These are phyloP conservation scores for Buddleja alternifolia DNA, from an alignment of 257 asterid species.

Conservation along the genomic window DNA sequence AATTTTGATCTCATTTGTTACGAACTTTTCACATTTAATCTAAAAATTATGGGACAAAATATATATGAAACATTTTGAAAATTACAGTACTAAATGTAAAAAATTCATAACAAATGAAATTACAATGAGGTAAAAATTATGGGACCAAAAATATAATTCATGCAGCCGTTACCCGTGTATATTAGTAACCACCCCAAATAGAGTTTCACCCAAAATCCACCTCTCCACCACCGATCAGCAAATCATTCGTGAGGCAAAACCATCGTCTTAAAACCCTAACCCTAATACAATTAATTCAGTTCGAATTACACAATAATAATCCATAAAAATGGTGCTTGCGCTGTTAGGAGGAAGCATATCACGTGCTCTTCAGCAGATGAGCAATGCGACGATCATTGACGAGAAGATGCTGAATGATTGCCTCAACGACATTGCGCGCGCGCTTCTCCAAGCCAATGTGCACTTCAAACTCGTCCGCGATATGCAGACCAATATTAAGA, in stretches of 20 bases:
- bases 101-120: too few relatives aligned
- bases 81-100: too few relatives aligned
- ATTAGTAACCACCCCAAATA: not conserved
- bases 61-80: too few relatives aligned
- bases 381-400: slow-evolving; percentile 91
- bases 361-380: slow-evolving; percentile 96
- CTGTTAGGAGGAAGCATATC: slow-evolving; percentile 83
- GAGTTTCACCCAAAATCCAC: not conserved
- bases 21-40: too few relatives aligned
- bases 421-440: slow-evolving; percentile 90
- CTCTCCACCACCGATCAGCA: not conserved
- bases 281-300: slow-evolving; percentile 24
- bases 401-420: slow-evolving; percentile 86
- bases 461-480: slow-evolving; percentile 83
- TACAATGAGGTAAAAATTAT: too few relatives aligned
- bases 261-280: slow-evolving; percentile 19
- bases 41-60: too few relatives aligned
- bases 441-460: slow-evolving; percentile 85
- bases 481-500: slow-evolving; percentile 77
- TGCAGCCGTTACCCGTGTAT: not conserved
- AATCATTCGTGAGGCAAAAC: slow-evolving; percentile 3
- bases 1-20: too few relatives aligned
- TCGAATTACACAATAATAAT: not conserved
- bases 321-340: slow-evolving; percentile 80
- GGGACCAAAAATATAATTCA: too few relatives aligned